Conservation (phyloP, 345 rosid species). For the Nasturtium officinale region DNA sequence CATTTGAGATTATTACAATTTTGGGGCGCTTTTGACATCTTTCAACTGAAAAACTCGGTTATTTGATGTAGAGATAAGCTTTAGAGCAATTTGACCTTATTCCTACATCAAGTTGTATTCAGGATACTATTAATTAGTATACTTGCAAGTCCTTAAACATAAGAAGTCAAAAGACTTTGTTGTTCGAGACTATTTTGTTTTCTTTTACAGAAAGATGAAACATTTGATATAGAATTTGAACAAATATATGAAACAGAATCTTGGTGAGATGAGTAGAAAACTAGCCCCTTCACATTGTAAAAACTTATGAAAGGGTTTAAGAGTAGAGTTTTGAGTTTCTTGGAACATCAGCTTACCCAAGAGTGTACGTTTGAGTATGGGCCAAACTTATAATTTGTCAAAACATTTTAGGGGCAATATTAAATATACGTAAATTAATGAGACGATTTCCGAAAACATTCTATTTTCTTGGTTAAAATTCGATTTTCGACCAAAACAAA, state of each 20-base stretch:
- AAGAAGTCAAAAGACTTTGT: background rate
- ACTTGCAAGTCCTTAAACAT: background rate
- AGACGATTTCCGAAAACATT: background rate
- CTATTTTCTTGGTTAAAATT: background rate
- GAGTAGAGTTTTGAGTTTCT: background rate
- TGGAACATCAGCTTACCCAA: background rate
- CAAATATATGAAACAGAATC: too few species aligned
- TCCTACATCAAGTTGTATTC: slow-evolving; percentile 2
- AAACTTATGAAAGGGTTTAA: too few species aligned
- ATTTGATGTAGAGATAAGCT: slow-evolving; percentile 14
- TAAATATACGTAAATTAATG: background rate
- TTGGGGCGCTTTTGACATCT: background rate
- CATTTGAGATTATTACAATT: background rate
- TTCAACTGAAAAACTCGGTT: background rate
- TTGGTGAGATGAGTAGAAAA: too few species aligned
- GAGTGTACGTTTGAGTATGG: background rate
- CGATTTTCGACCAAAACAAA: slow-evolving; percentile 29
- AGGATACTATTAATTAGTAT: background rate
- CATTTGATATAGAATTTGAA: background rate
- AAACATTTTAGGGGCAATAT: background rate
- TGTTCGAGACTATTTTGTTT: background rate
- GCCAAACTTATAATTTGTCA: background rate
- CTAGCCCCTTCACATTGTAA: too few species aligned
- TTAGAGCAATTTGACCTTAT: slow-evolving; percentile 8
- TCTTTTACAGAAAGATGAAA: background rate